phyloP scores from a whole-genome alignment of 1,284 basidiomycete genomes.

The Farysia itapuensis region DNA sequence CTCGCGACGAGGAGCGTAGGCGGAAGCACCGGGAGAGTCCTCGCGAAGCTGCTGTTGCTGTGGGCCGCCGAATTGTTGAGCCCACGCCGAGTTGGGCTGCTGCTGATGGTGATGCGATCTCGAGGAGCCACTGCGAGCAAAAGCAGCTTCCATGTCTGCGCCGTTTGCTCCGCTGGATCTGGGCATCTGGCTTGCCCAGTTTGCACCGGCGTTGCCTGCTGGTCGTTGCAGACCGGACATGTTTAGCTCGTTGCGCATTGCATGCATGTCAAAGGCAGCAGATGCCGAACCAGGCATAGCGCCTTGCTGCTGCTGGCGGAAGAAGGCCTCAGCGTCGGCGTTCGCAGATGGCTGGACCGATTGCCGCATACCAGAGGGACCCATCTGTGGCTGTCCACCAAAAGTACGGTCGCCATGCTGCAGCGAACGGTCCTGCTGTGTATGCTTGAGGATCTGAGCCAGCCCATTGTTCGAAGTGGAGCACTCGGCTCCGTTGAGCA shows the following conservation, averaged over 20 bases:
- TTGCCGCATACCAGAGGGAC: conserved; percentile 21
- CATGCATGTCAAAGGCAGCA: conserved; percentile 46
- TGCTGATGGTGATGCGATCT: conserved; percentile 12
- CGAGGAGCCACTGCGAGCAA: conserved; percentile 19
- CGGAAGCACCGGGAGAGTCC: background rate
- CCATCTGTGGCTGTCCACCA: conserved; percentile 24
- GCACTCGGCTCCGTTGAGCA: conserved; percentile 90
- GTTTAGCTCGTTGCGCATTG: conserved; percentile 40
- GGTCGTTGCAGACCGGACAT: conserved; percentile 16
- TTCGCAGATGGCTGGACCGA: conserved; percentile 27
- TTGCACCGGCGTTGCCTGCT: conserved; percentile 7
- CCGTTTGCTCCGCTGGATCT: conserved; percentile 10
- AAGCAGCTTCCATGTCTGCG: conserved; percentile 45
- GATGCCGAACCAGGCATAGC: conserved; percentile 12
- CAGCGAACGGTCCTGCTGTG: conserved; percentile 83
- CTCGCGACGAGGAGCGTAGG: conserved; percentile 28
- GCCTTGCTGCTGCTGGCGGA: conserved; percentile 40
- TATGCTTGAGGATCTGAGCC: conserved; percentile 85
- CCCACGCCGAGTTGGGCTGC: conserved; percentile 33
- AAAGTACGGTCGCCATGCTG: conserved; percentile 63
- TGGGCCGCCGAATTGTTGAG: conserved; percentile 37
- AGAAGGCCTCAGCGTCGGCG: conserved; percentile 52
- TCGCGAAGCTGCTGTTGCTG: conserved; percentile 2
- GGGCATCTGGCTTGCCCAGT: conserved; percentile 53
- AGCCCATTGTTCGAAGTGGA: conserved; percentile 82